These are phyloP conservation scores for Picea abies DNA, from an alignment of 83 land plant species.

Conservation along the genomic window DNA sequence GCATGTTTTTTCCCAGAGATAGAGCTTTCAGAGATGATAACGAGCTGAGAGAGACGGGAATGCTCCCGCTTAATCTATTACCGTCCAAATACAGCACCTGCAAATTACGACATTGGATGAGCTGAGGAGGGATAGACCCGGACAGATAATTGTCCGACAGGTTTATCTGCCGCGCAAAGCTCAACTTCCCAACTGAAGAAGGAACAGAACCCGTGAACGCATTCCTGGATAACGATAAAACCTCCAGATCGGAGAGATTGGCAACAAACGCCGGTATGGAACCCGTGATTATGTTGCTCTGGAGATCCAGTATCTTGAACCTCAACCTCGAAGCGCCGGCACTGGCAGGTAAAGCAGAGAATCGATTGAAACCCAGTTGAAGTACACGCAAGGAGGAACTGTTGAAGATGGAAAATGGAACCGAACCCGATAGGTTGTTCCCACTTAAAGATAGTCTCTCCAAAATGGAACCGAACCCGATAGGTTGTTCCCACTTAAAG, in stretches of 20 bases:
- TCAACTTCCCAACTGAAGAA: conserved; percentile 34
- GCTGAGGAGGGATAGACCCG: conserved; percentile 57
- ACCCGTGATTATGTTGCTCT: conserved; percentile 44
- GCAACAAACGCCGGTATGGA: conserved; percentile 43
- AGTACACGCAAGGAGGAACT: conserved; percentile 36
- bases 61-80: conserved; percentile 43
- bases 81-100: conserved; percentile 49
- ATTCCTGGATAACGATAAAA: conserved; percentile 18
- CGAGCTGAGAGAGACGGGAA: conserved; percentile 42
- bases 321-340: background rate
- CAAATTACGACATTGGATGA: conserved; percentile 36
- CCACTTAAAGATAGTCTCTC: too few relatives aligned
- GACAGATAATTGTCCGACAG: conserved; percentile 51
- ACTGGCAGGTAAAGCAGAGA: conserved; percentile 36
- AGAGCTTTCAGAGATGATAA: conserved; percentile 28
- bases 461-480: too few relatives aligned
- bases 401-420: conserved; percentile 50
- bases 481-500: too few relatives aligned
- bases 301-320: conserved; percentile 50
- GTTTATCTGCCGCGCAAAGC: conserved; percentile 38
- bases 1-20: conserved; percentile 42
- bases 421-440: conserved; percentile 55
- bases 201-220: conserved; percentile 32
- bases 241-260: conserved; percentile 10
- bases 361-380: conserved; percentile 48